phyloP scores from a whole-genome alignment of 2,329 filamentous ascomycete species.

The Cordyceps fumosorosea region DNA sequence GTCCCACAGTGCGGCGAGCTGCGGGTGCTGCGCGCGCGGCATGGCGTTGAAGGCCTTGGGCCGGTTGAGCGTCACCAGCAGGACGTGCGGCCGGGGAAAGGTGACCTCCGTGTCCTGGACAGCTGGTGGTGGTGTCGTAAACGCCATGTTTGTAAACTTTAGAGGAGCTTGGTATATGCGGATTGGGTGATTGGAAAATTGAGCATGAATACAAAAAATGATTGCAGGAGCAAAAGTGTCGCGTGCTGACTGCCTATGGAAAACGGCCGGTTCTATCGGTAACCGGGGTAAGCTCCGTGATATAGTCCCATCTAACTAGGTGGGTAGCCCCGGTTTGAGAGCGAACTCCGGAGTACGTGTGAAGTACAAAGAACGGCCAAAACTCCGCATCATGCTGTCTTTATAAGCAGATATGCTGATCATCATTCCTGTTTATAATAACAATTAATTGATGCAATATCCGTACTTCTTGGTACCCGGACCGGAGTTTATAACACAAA shows the following conservation, averaged over 20 bases:
- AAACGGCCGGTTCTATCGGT: neutral
- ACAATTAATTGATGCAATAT: no score
- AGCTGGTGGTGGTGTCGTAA: slow-evolving; percentile 25
- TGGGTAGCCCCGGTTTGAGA: neutral
- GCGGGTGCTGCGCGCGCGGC: slow-evolving; percentile 39
- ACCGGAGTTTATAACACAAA: neutral
- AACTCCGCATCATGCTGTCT: no score
- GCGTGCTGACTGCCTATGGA: neutral
- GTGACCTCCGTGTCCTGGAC: slow-evolving; percentile 37
- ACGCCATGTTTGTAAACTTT: neutral
- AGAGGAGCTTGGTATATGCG: neutral
- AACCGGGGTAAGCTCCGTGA: neutral
- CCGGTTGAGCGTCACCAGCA: slow-evolving; percentile 55
- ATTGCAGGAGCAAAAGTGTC: neutral
- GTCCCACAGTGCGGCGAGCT: slow-evolving; percentile 43
- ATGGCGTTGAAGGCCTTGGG: slow-evolving; percentile 54
- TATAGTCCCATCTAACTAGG: neutral
- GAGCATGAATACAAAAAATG: neutral
- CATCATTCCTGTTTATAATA: no score
- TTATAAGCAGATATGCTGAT: no score
- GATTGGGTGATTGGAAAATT: neutral
- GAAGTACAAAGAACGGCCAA: no score
- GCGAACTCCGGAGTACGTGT: no score
- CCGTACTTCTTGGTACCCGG: neutral
- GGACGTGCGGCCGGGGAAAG: slow-evolving; percentile 47